Conservation (phyloP, 768 basidiomycete species). For the Phaeotremella skinneri region DNA sequence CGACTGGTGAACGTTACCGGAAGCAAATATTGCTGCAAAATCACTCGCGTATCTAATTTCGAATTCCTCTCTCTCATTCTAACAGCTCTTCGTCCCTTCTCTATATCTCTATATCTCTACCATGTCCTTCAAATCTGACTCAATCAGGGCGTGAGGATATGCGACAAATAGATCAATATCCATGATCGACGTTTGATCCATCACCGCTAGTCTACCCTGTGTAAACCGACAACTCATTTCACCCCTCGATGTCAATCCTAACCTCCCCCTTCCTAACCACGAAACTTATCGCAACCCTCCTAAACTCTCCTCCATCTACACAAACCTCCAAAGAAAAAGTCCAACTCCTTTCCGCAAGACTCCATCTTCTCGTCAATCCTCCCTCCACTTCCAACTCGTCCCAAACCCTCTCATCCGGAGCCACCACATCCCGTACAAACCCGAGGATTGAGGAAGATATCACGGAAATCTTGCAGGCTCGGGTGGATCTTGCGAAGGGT, state of each 20-base stretch:
- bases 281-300: slow-evolving; percentile 19
- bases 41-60: no score
- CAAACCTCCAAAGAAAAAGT: slow-evolving; percentile 15
- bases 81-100: no score
- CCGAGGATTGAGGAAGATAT: not conserved
- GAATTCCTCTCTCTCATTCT: no score
- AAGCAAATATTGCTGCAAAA: no score
- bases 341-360: slow-evolving; percentile 29
- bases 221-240: no score
- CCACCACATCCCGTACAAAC: not conserved
- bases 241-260: slow-evolving; percentile 25
- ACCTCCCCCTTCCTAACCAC: slow-evolving; percentile 33
- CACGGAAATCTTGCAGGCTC: slow-evolving; percentile 9
- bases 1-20: no score
- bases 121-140: no score
- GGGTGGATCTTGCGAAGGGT: slow-evolving; percentile 19
- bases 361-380: slow-evolving; percentile 28
- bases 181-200: no score
- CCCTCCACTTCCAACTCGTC: not conserved
- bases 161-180: no score
- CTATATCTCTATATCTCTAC: no score
- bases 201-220: no score
- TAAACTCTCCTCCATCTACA: slow-evolving; percentile 10
- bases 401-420: not conserved
- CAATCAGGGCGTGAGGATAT: no score